phyloP scores from a whole-genome alignment of 331 rosid genomes.

The Arachis monticola region DNA sequence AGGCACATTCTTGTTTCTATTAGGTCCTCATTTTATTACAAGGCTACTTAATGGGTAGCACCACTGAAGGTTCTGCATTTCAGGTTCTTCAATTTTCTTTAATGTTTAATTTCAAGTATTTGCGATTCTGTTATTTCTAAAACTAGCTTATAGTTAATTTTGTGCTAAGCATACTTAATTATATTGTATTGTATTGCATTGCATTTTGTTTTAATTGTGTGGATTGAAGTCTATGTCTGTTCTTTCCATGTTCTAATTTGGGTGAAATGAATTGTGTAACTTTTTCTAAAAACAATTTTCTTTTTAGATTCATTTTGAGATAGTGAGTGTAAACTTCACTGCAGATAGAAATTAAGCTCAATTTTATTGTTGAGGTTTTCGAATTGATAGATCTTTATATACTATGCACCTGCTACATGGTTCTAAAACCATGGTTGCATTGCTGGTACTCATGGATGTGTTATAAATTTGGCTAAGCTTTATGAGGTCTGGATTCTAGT shows the following conservation, averaged over 20 bases:
- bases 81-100: constrained; percentile 57
- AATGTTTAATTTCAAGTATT: background rate
- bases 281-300: too few relatives aligned
- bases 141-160: background rate
- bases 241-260: background rate
- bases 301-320: too few relatives aligned
- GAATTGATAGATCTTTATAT: background rate
- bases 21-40: too few relatives aligned
- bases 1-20: constrained; percentile 81
- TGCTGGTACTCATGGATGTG: background rate
- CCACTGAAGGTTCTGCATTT: constrained; percentile 94
- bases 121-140: too few relatives aligned
- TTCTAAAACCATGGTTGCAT: background rate
- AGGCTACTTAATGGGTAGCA: constrained; percentile 99
- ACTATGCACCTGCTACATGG: background rate
- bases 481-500: constrained; percentile 27
- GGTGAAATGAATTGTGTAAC: background rate
- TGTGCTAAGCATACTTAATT: background rate
- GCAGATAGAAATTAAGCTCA: too few relatives aligned
- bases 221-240: constrained; percentile 4
- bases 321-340: too few relatives aligned
- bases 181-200: background rate
- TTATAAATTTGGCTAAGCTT: background rate
- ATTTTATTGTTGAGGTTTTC: background rate
- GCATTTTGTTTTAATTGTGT: background rate